These are phyloP conservation scores for Nothophoma quercina DNA, from an alignment of 2,329 filamentous ascomycete species.

Conservation along the genomic window DNA sequence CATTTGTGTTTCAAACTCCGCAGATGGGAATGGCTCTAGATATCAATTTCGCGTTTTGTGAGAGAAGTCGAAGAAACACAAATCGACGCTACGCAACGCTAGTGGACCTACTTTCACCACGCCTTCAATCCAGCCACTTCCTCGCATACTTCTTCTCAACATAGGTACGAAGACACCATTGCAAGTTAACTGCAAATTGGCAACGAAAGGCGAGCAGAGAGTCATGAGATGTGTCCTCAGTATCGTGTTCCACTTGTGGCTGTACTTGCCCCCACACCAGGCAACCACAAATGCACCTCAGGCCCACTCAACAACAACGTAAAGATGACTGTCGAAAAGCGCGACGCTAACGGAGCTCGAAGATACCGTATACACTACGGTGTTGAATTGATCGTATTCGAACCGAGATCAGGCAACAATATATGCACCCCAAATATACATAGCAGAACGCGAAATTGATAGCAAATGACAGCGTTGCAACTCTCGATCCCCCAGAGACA, in stretches of 20 bases:
- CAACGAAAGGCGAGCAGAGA: too few relatives aligned
- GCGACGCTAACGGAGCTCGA: neutral
- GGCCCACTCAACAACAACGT: neutral
- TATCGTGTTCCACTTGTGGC: neutral
- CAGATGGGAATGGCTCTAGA: too few relatives aligned
- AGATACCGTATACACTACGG: neutral
- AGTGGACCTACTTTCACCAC: too few relatives aligned
- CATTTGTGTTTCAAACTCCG: too few relatives aligned
- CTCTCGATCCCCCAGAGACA: neutral
- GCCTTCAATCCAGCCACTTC: too few relatives aligned
- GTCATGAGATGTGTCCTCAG: neutral
- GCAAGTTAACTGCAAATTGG: too few relatives aligned
- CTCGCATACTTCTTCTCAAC: too few relatives aligned
- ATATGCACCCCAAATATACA: neutral
- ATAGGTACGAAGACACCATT: too few relatives aligned
- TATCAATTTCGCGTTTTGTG: too few relatives aligned
- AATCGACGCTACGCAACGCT: too few relatives aligned
- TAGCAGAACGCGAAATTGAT: neutral
- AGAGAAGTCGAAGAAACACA: too few relatives aligned
- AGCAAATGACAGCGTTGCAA: neutral
- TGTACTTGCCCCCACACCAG: neutral
- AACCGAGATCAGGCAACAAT: constrained; percentile 3
- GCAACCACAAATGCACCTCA: constrained; percentile 12
- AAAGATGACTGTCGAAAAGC: neutral
- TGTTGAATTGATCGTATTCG: constrained; percentile 1